Evolutionary conservation across 345 rosid species (phyloP), one percentile per base, ranked within the genome.

Genomic region (Stellera chamaejasme): DNA sequence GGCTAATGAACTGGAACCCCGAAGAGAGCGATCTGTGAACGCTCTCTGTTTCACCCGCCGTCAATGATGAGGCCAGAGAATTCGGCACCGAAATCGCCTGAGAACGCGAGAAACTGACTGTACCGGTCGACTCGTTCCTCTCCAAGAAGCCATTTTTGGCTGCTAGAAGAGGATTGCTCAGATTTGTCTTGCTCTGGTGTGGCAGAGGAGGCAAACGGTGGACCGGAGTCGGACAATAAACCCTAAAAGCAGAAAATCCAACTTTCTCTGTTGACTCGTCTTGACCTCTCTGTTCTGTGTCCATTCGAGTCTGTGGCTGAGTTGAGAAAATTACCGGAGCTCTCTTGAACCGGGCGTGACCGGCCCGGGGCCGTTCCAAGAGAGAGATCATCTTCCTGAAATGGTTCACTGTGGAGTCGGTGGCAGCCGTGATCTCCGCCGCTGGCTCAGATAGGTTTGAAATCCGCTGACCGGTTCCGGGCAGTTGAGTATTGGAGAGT

Each of bases 331-430:
- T 16, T 8, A 55, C 55, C 39, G 88, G 87, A 2, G 81, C 87
- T 63, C 80, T 60, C 52, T 95, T 75, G 63, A 92, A 92, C 26
- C 98, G 84, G 41, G 98, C 96, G 57, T 88, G 98, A n/a, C 98
- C 96, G 4, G 84, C 82, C 72, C 90, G 79, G 5, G 77, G 80
- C 71, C 78, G 74, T 39, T 67, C 95, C 32, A 92, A 78, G 13
- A 92, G 55, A 53, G 88, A 84, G 39, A 88, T 85, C 12, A 92
- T 76, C 62, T 78, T 92, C 64, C 71, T 82, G 77, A 92, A 92
- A 49, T 74, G 82, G 65, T 75, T 75, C 8, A 92, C 96, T 10
- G 88, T 85, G 36, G 74, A 79, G 55, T 82, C 96, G 2, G 93
- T 77, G 14, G 80, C 88, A n/a, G 76, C 82, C 58, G 66, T 58